Base-by-base conservation (phyloP, 345 rosid genomes). In the Pistacia integerrima region DNA sequence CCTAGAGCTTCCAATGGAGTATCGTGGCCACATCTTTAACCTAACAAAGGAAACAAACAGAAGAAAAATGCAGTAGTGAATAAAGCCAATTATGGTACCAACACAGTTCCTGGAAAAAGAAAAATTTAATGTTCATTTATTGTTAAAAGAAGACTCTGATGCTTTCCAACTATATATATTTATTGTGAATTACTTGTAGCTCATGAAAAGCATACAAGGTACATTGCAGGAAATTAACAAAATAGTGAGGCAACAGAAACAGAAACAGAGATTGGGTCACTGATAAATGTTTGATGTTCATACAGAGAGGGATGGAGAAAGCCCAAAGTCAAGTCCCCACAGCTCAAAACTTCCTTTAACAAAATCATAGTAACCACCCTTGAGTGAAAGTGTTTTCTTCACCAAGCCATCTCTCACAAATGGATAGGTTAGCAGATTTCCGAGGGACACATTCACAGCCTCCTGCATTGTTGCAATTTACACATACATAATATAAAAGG, bases 21-120 rank as follows among this genome's bases (percentile, higher is more conserved):
- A 94, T 90, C 77, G 97, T 91, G 84, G 98, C 97, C 89, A 94
- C 98, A 93, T 94, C 98, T 90, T 91, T 94, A 77, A 94, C 97
- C 97, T 93, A 90, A 73, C 85, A 88, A 87, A 82, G 76, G 68
- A 46, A 61, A 79, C 69, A 33, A 76, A 76, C 70, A 67, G 55
- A 69, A 82, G 72, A 68, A 51, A 85, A 79, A 76, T 75, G 83
- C 85, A 79, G 83, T 76, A 85, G 77, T 86, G 80, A 85, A 81
- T 82, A 78, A 79, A 79, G 82, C 73, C 81, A 74, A 83, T 82
- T 67, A 33, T 63, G 60, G 75, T 38, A 70, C 48, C 14, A 36
- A 38, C 55, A 38, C 54, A 12, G 3, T 38, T 58, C 41, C 17
- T 44, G 30, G 55, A 55, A 22, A 59, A 8, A 17, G 12, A 57